Evolutionary conservation across 768 basidiomycete genomes (phyloP).

Genomic region (Floccularia luteovirens): DNA sequence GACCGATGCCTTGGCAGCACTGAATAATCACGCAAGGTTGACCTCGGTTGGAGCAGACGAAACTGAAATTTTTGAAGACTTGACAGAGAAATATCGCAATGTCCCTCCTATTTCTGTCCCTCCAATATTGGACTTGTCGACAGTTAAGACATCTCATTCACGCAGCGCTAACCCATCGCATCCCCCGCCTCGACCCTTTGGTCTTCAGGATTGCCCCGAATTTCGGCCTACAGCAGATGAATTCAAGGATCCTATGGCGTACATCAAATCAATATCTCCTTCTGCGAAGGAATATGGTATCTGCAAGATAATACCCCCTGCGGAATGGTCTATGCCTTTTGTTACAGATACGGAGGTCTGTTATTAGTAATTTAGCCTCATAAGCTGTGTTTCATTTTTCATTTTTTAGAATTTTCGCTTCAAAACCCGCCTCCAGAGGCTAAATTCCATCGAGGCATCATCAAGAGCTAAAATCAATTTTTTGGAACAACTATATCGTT

Average conservation of each 20-base stretch:
- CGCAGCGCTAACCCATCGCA: conserved; percentile 29
- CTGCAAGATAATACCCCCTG: conserved; percentile 93
- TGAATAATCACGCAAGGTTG: conserved; percentile 60
- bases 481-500: conserved; percentile 93
- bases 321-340: conserved; percentile 94
- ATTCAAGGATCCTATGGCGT: conserved; percentile 91
- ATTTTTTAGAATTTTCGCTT: conserved; percentile 76
- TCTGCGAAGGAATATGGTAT: conserved; percentile 76
- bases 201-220: conserved; percentile 80
- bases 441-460: conserved; percentile 96
- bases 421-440: conserved; percentile 87
- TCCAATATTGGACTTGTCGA: conserved; percentile 55
- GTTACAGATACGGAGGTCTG: conserved; percentile 89
- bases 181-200: conserved; percentile 66
- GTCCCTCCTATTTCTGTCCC: conserved; percentile 55
- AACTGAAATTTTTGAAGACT: conserved; percentile 35
- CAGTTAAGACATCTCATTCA: conserved; percentile 62
- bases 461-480: conserved; percentile 97
- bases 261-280: conserved; percentile 76
- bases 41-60: conserved; percentile 49
- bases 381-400: conserved; percentile 35
- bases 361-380: conserved; percentile 9
- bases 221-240: conserved; percentile 88
- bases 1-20: conserved; percentile 76
- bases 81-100: conserved; percentile 41